Base-by-base conservation (phyloP, 257 asterid genomes). In the Solanum tacnaense region DNA sequence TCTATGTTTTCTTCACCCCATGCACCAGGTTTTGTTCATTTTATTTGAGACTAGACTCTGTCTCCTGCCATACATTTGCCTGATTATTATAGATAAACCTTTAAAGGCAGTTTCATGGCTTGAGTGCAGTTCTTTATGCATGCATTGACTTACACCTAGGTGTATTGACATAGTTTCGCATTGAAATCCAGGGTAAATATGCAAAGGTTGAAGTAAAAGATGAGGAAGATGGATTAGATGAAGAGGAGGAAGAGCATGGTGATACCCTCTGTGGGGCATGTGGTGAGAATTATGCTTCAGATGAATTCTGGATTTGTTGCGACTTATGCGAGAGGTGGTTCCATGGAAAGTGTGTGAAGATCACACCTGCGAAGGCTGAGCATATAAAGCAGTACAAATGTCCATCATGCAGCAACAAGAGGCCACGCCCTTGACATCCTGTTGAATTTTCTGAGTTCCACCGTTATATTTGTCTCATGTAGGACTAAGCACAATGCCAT, bases 351-450 rank as follows among this genome's bases (percentile, higher is more conserved):
- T 94, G 98, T 9, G 98, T 94, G 79, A 96, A 93, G 93, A 92
- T 96, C 85, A 96, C 98, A 62, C 98, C 96, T 25, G 98, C 96
- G 4, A 92, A 91, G 90, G 98, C 98, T 10, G 95, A 96, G 90
- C 94, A 94, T 89, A 95, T 96, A 92, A 93, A 96, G 94, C 94
- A 93, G 86, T 95, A 95, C 93, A 95, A 95, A 88, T 96, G 99
- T 93, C 98, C 98, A 15, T 79, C 94, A n/a, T 95, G 98, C 91
- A 89, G 90, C 87, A 92, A 92, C 95, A 95, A 95, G 92, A 92
- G 94, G 88, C 89, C 92, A 35, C 96, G 95, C 58, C 90, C 93
- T 74, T 93, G 90, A 89, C 65, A 16, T 79, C 67, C 67, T 44
- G 16, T 44, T 86, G 62, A 29, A 25, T 56, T 35, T 70, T 84